phyloP scores from a whole-genome alignment of 2,329 filamentous ascomycete species.

The Penicillium fuscoglaucum region DNA sequence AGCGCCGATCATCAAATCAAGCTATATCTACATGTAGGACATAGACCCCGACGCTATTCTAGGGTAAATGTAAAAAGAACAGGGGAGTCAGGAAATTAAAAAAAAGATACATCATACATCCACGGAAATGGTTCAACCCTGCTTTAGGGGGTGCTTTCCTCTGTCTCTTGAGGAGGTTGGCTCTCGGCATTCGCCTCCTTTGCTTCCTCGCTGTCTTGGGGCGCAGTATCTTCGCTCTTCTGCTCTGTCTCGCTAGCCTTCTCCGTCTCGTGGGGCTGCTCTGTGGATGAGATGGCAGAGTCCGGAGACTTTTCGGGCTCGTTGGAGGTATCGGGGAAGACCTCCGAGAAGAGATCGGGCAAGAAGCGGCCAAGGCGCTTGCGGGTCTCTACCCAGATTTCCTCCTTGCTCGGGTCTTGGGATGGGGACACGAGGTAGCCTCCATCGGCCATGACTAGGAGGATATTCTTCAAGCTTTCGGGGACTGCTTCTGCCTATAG shows the following conservation, averaged over 20 bases:
- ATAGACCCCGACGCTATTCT: slow-evolving; percentile 14
- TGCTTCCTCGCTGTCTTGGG: slow-evolving; percentile 1
- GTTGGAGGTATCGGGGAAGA: slow-evolving; percentile 51
- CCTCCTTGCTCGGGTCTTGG: slow-evolving; percentile 51
- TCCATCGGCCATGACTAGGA: slow-evolving; percentile 90
- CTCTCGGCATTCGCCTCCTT: slow-evolving; percentile 5
- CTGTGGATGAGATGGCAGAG: slow-evolving; percentile 23
- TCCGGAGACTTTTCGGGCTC: slow-evolving; percentile 21
- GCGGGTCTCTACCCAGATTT: slow-evolving; percentile 63
- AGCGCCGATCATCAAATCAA: slow-evolving; percentile 9
- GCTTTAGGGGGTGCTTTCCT: slow-evolving; percentile 8
- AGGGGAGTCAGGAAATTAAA: slow-evolving; percentile 4
- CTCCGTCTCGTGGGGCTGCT: slow-evolving; percentile 17
- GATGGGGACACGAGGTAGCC: slow-evolving; percentile 75
- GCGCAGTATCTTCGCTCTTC: slow-evolving; percentile 11
- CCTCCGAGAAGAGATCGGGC: slow-evolving; percentile 58
- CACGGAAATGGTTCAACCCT: not conserved
- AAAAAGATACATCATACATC: slow-evolving; percentile 1
- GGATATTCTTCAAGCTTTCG: slow-evolving; percentile 92
- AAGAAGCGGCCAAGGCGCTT: slow-evolving; percentile 61
- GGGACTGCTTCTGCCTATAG: slow-evolving; percentile 86
- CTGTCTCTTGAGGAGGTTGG: slow-evolving; percentile 1
- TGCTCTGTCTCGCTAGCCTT: slow-evolving; percentile 17
- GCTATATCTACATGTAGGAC: slow-evolving; percentile 23
- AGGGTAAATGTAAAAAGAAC: slow-evolving; percentile 16